A percentile compares a stretch with the other conserved stretches of the same genome.
Conservation (phyloP, 2,329 filamentous ascomycete species). For the Cercospora citrullina region DNA sequence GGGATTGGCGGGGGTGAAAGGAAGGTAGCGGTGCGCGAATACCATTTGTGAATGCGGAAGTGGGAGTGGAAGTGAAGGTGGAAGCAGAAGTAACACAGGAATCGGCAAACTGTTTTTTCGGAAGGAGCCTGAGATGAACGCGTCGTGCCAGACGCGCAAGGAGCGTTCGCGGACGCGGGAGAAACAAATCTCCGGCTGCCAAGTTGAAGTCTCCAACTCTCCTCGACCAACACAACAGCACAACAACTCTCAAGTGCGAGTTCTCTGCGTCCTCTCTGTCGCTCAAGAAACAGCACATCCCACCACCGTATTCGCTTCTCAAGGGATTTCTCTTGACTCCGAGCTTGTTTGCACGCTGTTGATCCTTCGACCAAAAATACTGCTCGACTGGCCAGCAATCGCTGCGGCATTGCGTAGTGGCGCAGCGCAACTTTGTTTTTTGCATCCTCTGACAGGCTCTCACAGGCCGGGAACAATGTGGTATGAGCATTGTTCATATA, state of each 20-base stretch:
- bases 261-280: background rate
- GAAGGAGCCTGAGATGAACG: too few relatives aligned
- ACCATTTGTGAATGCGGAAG: too few relatives aligned
- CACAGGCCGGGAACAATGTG: background rate
- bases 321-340: background rate
- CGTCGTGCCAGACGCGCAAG: background rate
- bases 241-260: background rate
- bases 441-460: background rate
- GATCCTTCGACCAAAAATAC: background rate
- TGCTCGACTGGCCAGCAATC: background rate
- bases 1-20: too few relatives aligned
- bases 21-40: too few relatives aligned
- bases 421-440: background rate
- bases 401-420: background rate
- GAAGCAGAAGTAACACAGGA: too few relatives aligned
- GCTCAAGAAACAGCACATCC: background rate
- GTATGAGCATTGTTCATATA: background rate
- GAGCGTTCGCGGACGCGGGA: background rate
- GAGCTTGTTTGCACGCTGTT: background rate
- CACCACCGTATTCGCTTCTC: background rate
- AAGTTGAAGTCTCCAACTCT: too few relatives aligned
- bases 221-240: too few relatives aligned
- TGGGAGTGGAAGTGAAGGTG: too few relatives aligned
- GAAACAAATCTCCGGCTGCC: background rate
- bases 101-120: too few relatives aligned